Evolutionary conservation across 2,329 filamentous ascomycete species (phyloP).

Genomic region (Curvularia sp.): DNA sequence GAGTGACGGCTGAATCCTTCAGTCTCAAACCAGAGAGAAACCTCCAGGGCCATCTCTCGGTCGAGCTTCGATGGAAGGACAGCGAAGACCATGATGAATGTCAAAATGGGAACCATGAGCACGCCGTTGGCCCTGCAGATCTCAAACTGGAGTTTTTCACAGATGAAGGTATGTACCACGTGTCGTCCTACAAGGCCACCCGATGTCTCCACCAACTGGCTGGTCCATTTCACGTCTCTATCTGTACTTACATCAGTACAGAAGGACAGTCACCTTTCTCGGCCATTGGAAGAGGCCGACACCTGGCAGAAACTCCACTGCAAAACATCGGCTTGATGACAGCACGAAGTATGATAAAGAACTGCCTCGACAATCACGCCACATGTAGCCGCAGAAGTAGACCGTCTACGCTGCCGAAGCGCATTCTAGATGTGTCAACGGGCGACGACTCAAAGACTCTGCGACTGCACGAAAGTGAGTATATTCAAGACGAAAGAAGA

Average conservation of each 20-base stretch:
- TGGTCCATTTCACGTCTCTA: slow-evolving; percentile 6
- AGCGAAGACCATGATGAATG: slow-evolving; percentile 25
- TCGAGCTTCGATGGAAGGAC: slow-evolving; percentile 44
- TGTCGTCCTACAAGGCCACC: background rate
- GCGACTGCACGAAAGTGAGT: slow-evolving; percentile 39
- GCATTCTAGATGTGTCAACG: slow-evolving; percentile 40
- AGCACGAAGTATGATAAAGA: slow-evolving; percentile 37
- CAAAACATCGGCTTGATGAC: slow-evolving; percentile 38
- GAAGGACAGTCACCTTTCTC: slow-evolving; percentile 46
- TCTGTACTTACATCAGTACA: slow-evolving; percentile 28
- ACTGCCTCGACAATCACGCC: slow-evolving; percentile 41
- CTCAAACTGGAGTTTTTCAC: slow-evolving; percentile 48
- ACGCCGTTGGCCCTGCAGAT: slow-evolving; percentile 38
- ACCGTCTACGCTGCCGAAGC: slow-evolving; percentile 37
- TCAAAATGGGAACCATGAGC: slow-evolving; percentile 31
- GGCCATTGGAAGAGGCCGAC: slow-evolving; percentile 44
- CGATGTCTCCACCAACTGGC: slow-evolving; percentile 10
- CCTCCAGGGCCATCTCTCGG: slow-evolving; percentile 44
- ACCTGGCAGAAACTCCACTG: slow-evolving; percentile 39
- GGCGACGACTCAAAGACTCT: slow-evolving; percentile 41
- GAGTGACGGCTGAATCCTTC: slow-evolving; percentile 42
- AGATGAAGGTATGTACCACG: slow-evolving; percentile 41
- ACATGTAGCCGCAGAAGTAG: slow-evolving; percentile 35
- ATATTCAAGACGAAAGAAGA: slow-evolving; percentile 31
- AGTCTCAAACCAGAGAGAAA: slow-evolving; percentile 16